Conservation (phyloP, 106 monocot genomes). For the Apostasia ramifera region DNA sequence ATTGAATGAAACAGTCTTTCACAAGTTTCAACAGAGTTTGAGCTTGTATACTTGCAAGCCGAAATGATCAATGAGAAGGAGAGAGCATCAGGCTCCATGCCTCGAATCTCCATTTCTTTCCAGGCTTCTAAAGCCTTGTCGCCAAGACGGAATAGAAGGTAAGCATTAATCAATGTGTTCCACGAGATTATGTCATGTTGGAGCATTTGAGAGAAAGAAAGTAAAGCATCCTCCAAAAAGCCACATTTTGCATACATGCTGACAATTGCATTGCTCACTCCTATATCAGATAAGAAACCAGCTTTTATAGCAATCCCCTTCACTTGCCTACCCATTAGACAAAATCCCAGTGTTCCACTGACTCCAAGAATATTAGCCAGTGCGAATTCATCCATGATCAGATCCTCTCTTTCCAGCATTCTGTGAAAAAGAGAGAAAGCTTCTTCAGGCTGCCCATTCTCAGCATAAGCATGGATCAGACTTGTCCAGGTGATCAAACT, state of each 20-base stretch:
- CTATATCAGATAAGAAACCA: conserved; percentile 14
- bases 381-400: conserved; percentile 46
- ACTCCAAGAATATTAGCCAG: conserved; percentile 52
- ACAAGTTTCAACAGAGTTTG: conserved; percentile 41
- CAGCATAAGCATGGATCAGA: conserved; percentile 40
- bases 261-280: conserved; percentile 51
- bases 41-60: conserved; percentile 59
- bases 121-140: conserved; percentile 52
- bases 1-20: conserved; percentile 45
- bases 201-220: conserved; percentile 53
- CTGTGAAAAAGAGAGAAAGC: conserved; percentile 38
- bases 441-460: conserved; percentile 43
- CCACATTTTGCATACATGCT: conserved; percentile 88
- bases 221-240: conserved; percentile 36
- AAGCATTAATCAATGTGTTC: conserved; percentile 65
- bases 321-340: conserved; percentile 61
- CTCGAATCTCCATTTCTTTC: conserved; percentile 39
- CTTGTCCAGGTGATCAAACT: conserved; percentile 47
- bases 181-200: conserved; percentile 52
- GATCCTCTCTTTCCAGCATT: conserved; percentile 17
- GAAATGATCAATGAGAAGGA: conserved; percentile 57
- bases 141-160: conserved; percentile 62
- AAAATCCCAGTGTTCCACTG: conserved; percentile 57
- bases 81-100: conserved; percentile 43
- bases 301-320: conserved; percentile 47